Conservation (phyloP, 164 flowering plant genomes). For the Aristolochia fimbriata region DNA sequence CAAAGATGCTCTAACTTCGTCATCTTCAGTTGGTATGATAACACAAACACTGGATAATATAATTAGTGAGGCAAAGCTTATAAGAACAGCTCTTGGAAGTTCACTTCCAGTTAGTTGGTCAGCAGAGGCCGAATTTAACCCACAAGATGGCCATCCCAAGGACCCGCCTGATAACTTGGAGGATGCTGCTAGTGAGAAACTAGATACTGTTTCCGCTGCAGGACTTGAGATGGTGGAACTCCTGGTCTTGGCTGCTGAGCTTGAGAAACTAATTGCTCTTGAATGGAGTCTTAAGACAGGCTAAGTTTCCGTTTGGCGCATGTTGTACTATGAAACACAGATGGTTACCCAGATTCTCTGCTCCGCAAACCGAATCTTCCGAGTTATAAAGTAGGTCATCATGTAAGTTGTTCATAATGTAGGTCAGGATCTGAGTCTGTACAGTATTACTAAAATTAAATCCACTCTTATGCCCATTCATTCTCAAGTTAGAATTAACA, state of each 20-base stretch:
- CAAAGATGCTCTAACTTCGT: conserved; percentile 25
- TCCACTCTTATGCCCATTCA: no score
- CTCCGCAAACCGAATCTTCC: no score
- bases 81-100: conserved; percentile 84
- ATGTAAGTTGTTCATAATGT: no score
- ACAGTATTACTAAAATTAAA: no score
- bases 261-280: conserved; percentile 20
- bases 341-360: no score
- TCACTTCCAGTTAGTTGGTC: conserved; percentile 91
- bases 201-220: conserved; percentile 71
- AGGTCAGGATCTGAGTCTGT: no score
- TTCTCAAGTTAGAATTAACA: no score
- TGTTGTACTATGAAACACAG: no score
- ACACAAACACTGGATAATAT: conserved; percentile 37
- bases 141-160: conserved; percentile 10
- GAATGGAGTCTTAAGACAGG: no score
- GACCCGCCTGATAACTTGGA: conserved; percentile 11
- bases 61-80: conserved; percentile 53
- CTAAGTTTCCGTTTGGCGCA: no score
- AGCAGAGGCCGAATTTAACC: conserved; percentile 33
- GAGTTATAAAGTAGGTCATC: no score
- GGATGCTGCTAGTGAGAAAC: conserved; percentile 29
- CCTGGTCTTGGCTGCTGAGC: conserved; percentile 57
- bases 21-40: conserved; percentile 9
- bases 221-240: conserved; percentile 98